These are phyloP conservation scores for Geosiphon pyriformis DNA, from an alignment of 192 early-diverging fungal genomes.

Conservation along the genomic window DNA sequence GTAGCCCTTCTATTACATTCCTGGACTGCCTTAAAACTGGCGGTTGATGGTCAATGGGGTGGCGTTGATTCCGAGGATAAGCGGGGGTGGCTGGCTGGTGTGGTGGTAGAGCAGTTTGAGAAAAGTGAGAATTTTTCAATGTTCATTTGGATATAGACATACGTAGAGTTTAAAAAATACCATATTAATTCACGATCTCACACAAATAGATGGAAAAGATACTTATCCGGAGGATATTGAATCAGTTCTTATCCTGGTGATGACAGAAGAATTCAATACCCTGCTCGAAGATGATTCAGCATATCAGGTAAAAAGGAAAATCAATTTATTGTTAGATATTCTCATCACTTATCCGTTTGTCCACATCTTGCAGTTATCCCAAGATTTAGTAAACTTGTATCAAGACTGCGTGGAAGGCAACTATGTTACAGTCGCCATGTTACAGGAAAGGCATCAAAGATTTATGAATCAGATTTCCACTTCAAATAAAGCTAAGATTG, in stretches of 20 bases:
- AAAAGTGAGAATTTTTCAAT: conserved; percentile 36
- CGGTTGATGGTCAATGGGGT: conserved; percentile 68
- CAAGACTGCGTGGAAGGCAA: conserved; percentile 1
- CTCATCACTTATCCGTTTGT: too few species aligned
- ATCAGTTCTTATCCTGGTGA: conserved; percentile 47
- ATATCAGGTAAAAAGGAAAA: conserved; percentile 36
- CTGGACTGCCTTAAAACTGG: conserved; percentile 72
- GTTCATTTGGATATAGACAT: too few species aligned
- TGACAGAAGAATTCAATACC: conserved; percentile 53
- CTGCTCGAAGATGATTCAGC: conserved; percentile 53
- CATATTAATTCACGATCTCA: neutral
- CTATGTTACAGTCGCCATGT: neutral
- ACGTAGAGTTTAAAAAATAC: neutral
- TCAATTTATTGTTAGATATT: neutral
- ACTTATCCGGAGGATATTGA: conserved; percentile 48
- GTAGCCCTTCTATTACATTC: too few species aligned
- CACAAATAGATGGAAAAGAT: conserved; percentile 44
- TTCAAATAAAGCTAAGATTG: neutral
- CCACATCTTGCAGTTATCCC: conserved; percentile 12
- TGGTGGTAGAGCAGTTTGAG: conserved; percentile 60
- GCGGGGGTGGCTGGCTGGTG: conserved; percentile 60
- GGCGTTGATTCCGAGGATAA: conserved; percentile 61
- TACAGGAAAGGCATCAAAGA: neutral
- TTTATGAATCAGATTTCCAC: neutral
- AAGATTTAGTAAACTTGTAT: conserved; percentile 9